Base-by-base conservation (phyloP, 2,329 filamentous ascomycete species). In the Alternaria hordeiaustralica region DNA sequence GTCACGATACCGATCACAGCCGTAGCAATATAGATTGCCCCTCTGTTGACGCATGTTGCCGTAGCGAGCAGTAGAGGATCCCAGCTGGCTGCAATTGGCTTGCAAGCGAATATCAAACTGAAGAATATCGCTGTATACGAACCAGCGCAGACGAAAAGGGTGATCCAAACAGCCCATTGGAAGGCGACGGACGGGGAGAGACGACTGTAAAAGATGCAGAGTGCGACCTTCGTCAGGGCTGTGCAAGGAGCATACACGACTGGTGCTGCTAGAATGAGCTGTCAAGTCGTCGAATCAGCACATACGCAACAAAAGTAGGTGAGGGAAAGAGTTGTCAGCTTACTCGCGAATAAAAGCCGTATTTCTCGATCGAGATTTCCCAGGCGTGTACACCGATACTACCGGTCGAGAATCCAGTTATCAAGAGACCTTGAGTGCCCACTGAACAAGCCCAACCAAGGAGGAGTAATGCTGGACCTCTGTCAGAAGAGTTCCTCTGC, bases 81-180 rank as follows among this genome's bases (percentile, higher is more conserved):
- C 66, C 67, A 74, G 33, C 64, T 70, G 13, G 62, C 67, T 13
- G 65, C 58, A 44, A 75, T 68, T 4, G 70, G 72, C 25, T 58
- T 60, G 49, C 71, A 75, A 13, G 72, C 65, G 26, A 74, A 74
- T 6, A 75, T 7, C 5, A 73, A 55, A 43, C 64, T 64, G 60
- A 75, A 73, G 44, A 72, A 70, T n/a, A 72, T 63, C n/a, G 60
- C 64, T 3, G 63, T 62, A 45, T 71, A 71, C 30, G 65, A 65
- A 15, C 66, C 65, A 13, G 71, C 46, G 25, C 65, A 68, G 55
- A 75, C 33, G 41, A 71, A 60, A 21, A 69, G 50, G 20, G 66
- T 71, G 9, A 41, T 46, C 51, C 59, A 66, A n/a, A 71, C 65
- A 9, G 61, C 58, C 4, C 50, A n/a, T 25, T 67, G 68, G 20